Evolutionary conservation across 306 rosid species (phyloP), one percentile per base, ranked within the genome.

Genomic region (Ormosia semicastrata): DNA sequence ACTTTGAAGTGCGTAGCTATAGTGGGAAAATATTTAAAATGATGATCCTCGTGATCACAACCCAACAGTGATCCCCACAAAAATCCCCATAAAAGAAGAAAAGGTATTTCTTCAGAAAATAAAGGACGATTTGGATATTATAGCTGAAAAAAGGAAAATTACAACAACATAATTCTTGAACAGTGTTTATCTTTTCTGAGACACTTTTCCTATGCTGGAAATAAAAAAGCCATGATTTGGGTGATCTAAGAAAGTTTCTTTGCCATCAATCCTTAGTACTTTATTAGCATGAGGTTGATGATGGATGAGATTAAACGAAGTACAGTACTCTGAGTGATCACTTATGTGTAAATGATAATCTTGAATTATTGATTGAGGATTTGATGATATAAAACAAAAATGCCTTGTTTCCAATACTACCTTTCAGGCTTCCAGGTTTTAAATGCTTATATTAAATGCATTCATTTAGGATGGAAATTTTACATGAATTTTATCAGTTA

Each of bases 1-100:
- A 80, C 33, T 78, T 84, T 85, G 74, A 79, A 76, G 66, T 79
- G 68, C 36, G 15, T 73, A 72, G 52, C 78, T 52, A 29, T 30
- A 66, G 78, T 30, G 74, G 50, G 37, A 59, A 66, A 69, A 53
- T 8, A 63, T 73, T 67, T 73, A 46, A 76, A 88, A 65, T 75
- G 44, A 57, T 67, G 76, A 80, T 43, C 81, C 86, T 84, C 81
- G 85, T 81, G 88, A 81, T 85, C 88, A 81, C 79, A 76, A 71
- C 68, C 81, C 40, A 72, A 81, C 86, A 71, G 33, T 81, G 67
- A 85, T 81, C 76, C 88, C 82, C 78, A 64, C 79, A 76, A 71
- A 70, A 47, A 59, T 32, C 64, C 65, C 76, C 52, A 41, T 49
- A 57, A 75, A 75, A 34, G 43, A 73, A 75, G 64, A 75, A 70